These are phyloP conservation scores for Cordyceps javanica DNA, from an alignment of 2,329 filamentous ascomycete species.

Conservation along the genomic window DNA sequence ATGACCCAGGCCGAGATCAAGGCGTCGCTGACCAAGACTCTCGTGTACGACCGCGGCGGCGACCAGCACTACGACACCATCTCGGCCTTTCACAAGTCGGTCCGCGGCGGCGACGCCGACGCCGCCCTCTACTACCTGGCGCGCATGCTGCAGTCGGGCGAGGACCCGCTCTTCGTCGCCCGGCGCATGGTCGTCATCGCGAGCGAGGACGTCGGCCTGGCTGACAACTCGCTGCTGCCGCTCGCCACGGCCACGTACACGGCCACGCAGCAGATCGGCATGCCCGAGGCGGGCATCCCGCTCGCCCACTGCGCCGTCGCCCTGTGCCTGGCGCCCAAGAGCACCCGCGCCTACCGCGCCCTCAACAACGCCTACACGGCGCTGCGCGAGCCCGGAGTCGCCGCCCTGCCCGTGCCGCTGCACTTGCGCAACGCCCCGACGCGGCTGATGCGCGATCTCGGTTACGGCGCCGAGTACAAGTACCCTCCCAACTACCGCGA, in stretches of 20 bases:
- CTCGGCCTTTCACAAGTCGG: slow-evolving; percentile 92
- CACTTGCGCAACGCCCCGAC: slow-evolving; percentile 92
- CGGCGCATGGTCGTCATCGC: slow-evolving; percentile 91
- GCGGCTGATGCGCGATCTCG: slow-evolving; percentile 84
- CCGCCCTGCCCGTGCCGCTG: slow-evolving; percentile 72
- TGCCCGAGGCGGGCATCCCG: slow-evolving; percentile 91
- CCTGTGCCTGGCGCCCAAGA: slow-evolving; percentile 75
- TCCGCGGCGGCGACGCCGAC: slow-evolving; percentile 80
- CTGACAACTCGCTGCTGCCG: slow-evolving; percentile 75
- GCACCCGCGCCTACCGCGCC: slow-evolving; percentile 76
- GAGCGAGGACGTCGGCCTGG: slow-evolving; percentile 87
- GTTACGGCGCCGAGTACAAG: slow-evolving; percentile 88
- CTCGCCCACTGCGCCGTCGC: slow-evolving; percentile 83
- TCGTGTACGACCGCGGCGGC: slow-evolving; percentile 90
- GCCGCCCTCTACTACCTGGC: slow-evolving; percentile 91
- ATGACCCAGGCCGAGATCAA: slow-evolving; percentile 76
- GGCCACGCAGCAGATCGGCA: slow-evolving; percentile 85
- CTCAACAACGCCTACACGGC: slow-evolving; percentile 75
- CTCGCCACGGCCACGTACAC: slow-evolving; percentile 82
- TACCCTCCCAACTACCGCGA: slow-evolving; percentile 89
- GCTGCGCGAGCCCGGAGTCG: slow-evolving; percentile 75
- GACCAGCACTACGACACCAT: slow-evolving; percentile 98
- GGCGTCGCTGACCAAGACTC: slow-evolving; percentile 75
- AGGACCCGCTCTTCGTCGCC: slow-evolving; percentile 89
- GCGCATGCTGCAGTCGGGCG: slow-evolving; percentile 90